Conservation (phyloP, 768 basidiomycete genomes). For the Tricholoma matsutake region DNA sequence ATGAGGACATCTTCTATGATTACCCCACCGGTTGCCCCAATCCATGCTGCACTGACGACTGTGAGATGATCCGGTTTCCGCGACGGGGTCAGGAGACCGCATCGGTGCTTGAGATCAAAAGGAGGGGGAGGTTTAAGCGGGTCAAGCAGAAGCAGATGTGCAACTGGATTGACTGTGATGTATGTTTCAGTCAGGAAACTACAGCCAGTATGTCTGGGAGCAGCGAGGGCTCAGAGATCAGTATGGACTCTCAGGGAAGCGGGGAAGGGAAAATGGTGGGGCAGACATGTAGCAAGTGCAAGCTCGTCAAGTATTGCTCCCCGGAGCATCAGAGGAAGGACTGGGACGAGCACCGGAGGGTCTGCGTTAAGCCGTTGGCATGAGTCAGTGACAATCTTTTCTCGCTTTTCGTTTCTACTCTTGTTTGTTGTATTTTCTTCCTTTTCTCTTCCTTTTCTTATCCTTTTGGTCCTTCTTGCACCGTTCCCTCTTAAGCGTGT, state of each 20-base stretch:
- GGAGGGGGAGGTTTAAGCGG: constrained; percentile 49
- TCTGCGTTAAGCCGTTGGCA: constrained; percentile 42
- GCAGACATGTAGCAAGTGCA: constrained; percentile 74
- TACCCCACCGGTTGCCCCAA: constrained; percentile 80
- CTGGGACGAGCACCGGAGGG: constrained; percentile 75
- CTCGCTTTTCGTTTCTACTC: background rate
- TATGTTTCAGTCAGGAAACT: constrained; percentile 51
- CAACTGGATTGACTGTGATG: constrained; percentile 77
- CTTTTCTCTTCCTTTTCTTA: background rate
- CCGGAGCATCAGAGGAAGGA: constrained; percentile 71
- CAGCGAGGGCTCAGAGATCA: constrained; percentile 43
- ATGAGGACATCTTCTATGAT: constrained; percentile 70
- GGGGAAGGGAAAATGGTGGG: constrained; percentile 35
- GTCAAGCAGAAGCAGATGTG: constrained; percentile 65
- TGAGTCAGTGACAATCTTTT: background rate
- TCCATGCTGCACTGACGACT: constrained; percentile 76
- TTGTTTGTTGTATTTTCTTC: constrained; percentile 5
- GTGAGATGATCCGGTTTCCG: constrained; percentile 80
- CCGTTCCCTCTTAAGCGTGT: background rate
- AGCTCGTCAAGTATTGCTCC: constrained; percentile 75
- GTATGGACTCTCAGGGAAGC: constrained; percentile 29
- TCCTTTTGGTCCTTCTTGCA: background rate
- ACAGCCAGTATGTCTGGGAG: constrained; percentile 26
- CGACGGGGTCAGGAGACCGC: constrained; percentile 60
- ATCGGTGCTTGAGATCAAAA: constrained; percentile 58